These are phyloP conservation scores for Monilinia fructigena DNA, from an alignment of 2,329 filamentous ascomycete species.

Conservation along the genomic window DNA sequence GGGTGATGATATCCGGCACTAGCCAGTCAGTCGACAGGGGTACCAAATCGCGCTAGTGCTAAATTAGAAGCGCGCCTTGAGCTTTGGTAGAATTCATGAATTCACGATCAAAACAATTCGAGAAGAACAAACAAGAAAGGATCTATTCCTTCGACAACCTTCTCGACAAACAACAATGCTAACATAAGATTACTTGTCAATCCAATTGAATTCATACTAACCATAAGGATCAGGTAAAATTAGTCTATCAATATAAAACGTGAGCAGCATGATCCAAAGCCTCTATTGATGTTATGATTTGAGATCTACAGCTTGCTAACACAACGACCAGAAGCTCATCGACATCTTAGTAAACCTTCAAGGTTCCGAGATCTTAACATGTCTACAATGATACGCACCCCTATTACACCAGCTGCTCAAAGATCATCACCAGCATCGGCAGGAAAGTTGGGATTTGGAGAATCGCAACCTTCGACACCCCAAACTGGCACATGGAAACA, in stretches of 20 bases:
- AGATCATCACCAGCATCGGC: constrained; percentile 10
- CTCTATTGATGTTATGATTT: not conserved
- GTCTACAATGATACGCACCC: constrained; percentile 31
- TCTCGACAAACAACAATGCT: constrained; percentile 31
- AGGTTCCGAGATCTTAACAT: constrained; percentile 23
- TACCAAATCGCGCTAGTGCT: not conserved
- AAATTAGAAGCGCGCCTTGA: constrained; percentile 8
- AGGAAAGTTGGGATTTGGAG: constrained; percentile 9
- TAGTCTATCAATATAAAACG: not conserved
- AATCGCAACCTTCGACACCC: constrained; percentile 18
- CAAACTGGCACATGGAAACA: constrained; percentile 81
- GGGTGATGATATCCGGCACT: constrained; percentile 10
- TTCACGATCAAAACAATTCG: constrained; percentile 23
- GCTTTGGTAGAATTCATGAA: constrained; percentile 15
- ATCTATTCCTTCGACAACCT: constrained; percentile 19
- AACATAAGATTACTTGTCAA: constrained; percentile 24
- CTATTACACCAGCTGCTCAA: constrained; percentile 33
- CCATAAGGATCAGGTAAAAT: constrained; percentile 26
- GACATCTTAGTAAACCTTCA: not conserved
- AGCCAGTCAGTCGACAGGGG: constrained; percentile 7
- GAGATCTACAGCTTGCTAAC: constrained; percentile 9
- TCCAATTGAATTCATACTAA: constrained; percentile 33
- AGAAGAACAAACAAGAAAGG: constrained; percentile 22
- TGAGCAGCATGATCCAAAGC: not conserved
- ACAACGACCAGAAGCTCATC: not conserved